Base-by-base conservation (phyloP, 495 filamentous ascomycete species). In the Penicillium daleae region DNA sequence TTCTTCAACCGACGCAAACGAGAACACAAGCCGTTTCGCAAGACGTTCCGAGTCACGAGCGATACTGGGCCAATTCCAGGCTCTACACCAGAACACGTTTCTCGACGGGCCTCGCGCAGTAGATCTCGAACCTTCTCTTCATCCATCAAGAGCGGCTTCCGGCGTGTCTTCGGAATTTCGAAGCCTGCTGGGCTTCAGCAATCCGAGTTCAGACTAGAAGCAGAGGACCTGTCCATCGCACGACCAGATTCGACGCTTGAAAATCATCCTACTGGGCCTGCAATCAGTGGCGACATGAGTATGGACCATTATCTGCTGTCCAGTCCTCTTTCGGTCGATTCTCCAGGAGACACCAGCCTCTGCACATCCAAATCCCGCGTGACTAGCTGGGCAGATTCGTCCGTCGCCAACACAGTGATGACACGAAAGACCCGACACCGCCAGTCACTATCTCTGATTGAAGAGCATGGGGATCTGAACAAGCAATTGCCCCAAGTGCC, bases 371-470 rank as follows among this genome's bases (percentile, higher is more conserved):
- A 76, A 53, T 92, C 90, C 56, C 82, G 89, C 17, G 83, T 92
- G 40, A 92, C 89, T 15, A 94, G 91, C 69, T 92, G 90, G 91
- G 82, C 84, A 5, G 83, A 88, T 65, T 93, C 85, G 2, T 85
- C 82, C 0, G 74, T 69, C n/a, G 75, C 78, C 59, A 82, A 83
- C 56, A 85, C 83, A 6, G 72, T 80, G 24, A 69, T 72, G 6
- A 71, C 76, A 4, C 67, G 70, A 17, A 76, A 62, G 12, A 50
- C 67, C 33, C 69, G 70, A 66, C 85, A 86, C 44, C 77, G 72
- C 37, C 85, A 87, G 61, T 83, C 84, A 24, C 75, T 91, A 26
- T 88, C 88, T 19, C 80, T 89, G 60, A 90, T 92, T 57, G 80
- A 87, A 55, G 90, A 92, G 66, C 77, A 83, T 65, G 86, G 82